Conservation (phyloP, 2,329 filamentous ascomycete genomes). For the Chaetothyriales sp. region DNA sequence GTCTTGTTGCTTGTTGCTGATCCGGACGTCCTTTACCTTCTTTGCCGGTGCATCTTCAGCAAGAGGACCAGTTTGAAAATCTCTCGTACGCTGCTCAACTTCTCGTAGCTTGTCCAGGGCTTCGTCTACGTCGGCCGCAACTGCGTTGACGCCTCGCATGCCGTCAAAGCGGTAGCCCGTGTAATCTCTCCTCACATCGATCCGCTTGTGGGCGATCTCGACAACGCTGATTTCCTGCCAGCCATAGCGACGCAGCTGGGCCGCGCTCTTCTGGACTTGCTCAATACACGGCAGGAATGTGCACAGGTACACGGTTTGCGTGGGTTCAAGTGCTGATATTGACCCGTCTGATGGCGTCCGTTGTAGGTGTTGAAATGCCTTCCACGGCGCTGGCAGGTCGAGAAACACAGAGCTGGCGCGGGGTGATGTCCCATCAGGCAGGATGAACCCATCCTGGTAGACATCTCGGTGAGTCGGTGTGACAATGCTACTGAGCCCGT, state of each 20-base stretch:
- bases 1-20: conserved; percentile 12
- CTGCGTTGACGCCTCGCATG: conserved; percentile 49
- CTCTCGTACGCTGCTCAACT: conserved; percentile 54
- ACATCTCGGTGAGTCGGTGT: conserved; percentile 35
- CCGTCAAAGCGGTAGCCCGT: conserved; percentile 58
- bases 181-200: conserved; percentile 70
- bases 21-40: conserved; percentile 15
- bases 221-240: conserved; percentile 94
- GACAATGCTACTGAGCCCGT: conserved; percentile 31
- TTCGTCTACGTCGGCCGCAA: conserved; percentile 61
- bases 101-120: conserved; percentile 57
- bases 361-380: conserved; percentile 33
- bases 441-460: conserved; percentile 33
- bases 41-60: conserved; percentile 15
- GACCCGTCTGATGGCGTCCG: conserved; percentile 22
- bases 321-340: conserved; percentile 49
- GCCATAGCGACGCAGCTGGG: conserved; percentile 60
- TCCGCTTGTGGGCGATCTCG: conserved; percentile 62
- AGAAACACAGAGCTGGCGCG: conserved; percentile 34
- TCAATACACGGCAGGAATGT: conserved; percentile 96
- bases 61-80: conserved; percentile 39
- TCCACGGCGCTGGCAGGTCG: conserved; percentile 37
- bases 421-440: conserved; percentile 23
- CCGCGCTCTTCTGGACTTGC: conserved; percentile 77
- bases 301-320: conserved; percentile 63